Evolutionary conservation across 2,329 filamentous ascomycete genomes (phyloP).

Genomic region (Fusarium begoniae): DNA sequence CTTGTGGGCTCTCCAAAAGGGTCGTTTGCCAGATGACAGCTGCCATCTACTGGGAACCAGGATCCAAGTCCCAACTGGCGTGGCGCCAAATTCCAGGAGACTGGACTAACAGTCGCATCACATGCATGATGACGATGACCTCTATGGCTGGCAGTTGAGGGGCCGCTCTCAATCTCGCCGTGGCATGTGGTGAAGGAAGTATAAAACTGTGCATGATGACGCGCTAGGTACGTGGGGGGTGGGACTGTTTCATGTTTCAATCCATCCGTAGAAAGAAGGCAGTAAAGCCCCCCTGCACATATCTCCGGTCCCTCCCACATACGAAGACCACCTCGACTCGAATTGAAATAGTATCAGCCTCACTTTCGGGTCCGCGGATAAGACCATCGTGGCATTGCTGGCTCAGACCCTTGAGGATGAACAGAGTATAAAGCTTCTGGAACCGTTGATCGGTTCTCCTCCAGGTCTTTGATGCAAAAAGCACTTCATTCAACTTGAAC

Average conservation of each 20-base stretch:
- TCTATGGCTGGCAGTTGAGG: not conserved
- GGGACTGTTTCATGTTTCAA: slow-evolving; percentile 39
- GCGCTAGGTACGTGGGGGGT: slow-evolving; percentile 28
- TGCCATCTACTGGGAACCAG: not conserved
- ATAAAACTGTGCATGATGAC: slow-evolving; percentile 23
- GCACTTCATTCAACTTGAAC: slow-evolving; percentile 2
- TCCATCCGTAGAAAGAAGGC: slow-evolving; percentile 32
- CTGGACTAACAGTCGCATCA: slow-evolving; percentile 7
- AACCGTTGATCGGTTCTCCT: slow-evolving; percentile 18
- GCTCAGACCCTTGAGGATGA: slow-evolving; percentile 17
- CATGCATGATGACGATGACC: slow-evolving; percentile 31
- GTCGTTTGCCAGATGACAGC: not conserved
- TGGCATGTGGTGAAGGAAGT: slow-evolving; percentile 11
- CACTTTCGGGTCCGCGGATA: slow-evolving; percentile 32
- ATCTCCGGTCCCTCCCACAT: slow-evolving; percentile 22
- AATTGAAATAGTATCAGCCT: slow-evolving; percentile 34
- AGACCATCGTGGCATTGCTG: slow-evolving; percentile 31
- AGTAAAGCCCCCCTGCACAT: slow-evolving; percentile 26
- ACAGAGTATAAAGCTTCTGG: slow-evolving; percentile 37
- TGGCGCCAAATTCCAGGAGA: slow-evolving; percentile 18
- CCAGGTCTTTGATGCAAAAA: slow-evolving; percentile 5
- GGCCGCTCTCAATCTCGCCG: not conserved
- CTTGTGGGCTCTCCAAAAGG: not conserved
- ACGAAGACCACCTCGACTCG: not conserved
- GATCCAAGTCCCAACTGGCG: slow-evolving; percentile 6